Percentiles rank a stretch among this genome's conserved stretches.
These are phyloP conservation scores for Saccharomycopsis sp. DNA, from an alignment of 805 yeast genomes.

Conservation along the genomic window DNA sequence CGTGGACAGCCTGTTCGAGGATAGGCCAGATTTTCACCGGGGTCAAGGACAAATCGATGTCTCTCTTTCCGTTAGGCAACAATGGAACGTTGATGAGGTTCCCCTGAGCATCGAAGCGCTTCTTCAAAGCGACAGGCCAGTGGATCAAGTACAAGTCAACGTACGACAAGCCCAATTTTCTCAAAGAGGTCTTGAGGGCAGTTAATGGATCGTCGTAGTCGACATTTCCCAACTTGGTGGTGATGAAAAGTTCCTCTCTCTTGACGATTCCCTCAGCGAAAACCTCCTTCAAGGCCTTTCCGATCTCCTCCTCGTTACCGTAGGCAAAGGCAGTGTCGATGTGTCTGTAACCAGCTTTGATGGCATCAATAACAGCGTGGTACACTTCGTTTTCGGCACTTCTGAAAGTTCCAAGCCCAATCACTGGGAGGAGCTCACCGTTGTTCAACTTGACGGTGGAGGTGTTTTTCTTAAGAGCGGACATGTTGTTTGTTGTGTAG, in stretches of 20 bases:
- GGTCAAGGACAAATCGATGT: conserved; percentile 30
- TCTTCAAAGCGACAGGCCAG: conserved; percentile 50
- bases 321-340: conserved; percentile 63
- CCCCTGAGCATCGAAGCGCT: conserved; percentile 28
- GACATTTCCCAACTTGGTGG: conserved; percentile 56
- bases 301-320: conserved; percentile 52
- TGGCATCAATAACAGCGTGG: conserved; percentile 40
- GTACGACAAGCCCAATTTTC: conserved; percentile 48
- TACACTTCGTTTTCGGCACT: conserved; percentile 37
- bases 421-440: conserved; percentile 29
- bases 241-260: conserved; percentile 49
- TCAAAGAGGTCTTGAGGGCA: conserved; percentile 46
- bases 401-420: conserved; percentile 49
- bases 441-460: conserved; percentile 20
- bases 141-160: conserved; percentile 62
- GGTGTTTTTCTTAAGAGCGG: conserved; percentile 10
- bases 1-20: conserved; percentile 50
- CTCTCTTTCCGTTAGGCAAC: conserved; percentile 32
- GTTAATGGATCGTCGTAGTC: conserved; percentile 33
- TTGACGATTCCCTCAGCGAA: conserved; percentile 18
- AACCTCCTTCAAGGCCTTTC: conserved; percentile 25
- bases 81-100: conserved; percentile 28
- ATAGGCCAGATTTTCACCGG: conserved; percentile 55
- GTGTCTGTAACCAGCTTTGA: conserved; percentile 49
- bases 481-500: not conserved